phyloP scores from a whole-genome alignment of 352 stramenopile species.

The Phytopythium aichiense region DNA sequence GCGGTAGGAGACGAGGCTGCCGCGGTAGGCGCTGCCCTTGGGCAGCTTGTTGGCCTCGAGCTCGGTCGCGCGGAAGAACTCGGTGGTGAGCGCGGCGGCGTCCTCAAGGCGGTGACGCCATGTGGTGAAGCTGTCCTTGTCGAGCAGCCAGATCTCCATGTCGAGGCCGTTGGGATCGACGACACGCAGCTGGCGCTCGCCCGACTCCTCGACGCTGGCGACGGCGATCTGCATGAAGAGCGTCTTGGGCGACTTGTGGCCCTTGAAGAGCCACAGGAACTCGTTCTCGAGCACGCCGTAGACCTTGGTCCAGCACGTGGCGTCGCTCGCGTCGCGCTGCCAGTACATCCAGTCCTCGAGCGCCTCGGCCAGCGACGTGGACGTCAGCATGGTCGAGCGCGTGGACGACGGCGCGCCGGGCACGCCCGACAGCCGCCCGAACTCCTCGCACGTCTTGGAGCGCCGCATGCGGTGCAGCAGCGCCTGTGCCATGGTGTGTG shows the following conservation, averaged over 20 bases:
- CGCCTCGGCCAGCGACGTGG: slow-evolving; percentile 26
- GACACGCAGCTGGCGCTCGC: slow-evolving; percentile 57
- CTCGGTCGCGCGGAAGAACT: slow-evolving; percentile 60
- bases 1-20: slow-evolving; percentile 63
- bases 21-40: slow-evolving; percentile 51
- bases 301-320: slow-evolving; percentile 77
- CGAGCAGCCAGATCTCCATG: slow-evolving; percentile 70
- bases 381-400: slow-evolving; percentile 44
- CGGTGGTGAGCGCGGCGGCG: slow-evolving; percentile 45
- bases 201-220: slow-evolving; percentile 58
- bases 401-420: slow-evolving; percentile 29
- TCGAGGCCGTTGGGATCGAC: slow-evolving; percentile 74
- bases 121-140: slow-evolving; percentile 37
- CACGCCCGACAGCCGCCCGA: slow-evolving; percentile 28
- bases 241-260: slow-evolving; percentile 43
- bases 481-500: background rate
- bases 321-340: slow-evolving; percentile 65
- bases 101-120: slow-evolving; percentile 63
- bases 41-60: slow-evolving; percentile 54
- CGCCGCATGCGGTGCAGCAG: slow-evolving; percentile 22
- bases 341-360: slow-evolving; percentile 84
- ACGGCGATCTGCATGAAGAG: slow-evolving; percentile 79
- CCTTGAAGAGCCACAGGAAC: slow-evolving; percentile 79
- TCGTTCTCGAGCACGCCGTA: slow-evolving; percentile 77
- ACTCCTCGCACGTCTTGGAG: slow-evolving; percentile 20